phyloP scores from a whole-genome alignment of 2,329 filamentous ascomycete species.

The Fusarium sulawesiense region DNA sequence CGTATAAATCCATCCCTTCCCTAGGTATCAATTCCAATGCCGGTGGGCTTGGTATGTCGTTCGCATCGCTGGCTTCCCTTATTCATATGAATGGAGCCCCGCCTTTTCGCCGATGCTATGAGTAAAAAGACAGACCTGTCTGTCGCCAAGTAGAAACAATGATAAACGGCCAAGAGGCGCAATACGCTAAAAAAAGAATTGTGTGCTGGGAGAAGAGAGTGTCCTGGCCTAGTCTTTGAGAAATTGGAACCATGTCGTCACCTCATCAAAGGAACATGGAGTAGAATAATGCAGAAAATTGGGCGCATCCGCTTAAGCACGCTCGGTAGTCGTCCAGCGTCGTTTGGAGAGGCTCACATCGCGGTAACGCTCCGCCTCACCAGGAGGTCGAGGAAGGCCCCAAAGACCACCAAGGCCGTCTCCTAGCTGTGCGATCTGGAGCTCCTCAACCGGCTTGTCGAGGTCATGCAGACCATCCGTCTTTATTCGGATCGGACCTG shows the following conservation, averaged over 20 bases:
- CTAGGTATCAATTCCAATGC: slow-evolving; percentile 31
- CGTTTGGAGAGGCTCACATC: slow-evolving; percentile 62
- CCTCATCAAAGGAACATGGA: slow-evolving; percentile 18
- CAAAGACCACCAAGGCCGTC: slow-evolving; percentile 57
- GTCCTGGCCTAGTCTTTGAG: slow-evolving; percentile 13
- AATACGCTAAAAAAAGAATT: slow-evolving; percentile 41
- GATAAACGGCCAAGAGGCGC: slow-evolving; percentile 29
- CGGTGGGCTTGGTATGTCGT: slow-evolving; percentile 11
- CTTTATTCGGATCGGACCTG: slow-evolving; percentile 52
- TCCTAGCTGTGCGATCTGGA: slow-evolving; percentile 51
- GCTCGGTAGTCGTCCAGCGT: slow-evolving; percentile 68
- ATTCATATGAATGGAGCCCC: slow-evolving; percentile 29
- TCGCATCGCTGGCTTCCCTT: slow-evolving; percentile 17
- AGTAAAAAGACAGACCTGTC: slow-evolving; percentile 40
- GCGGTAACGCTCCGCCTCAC: slow-evolving; percentile 58
- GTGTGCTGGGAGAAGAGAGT: slow-evolving; percentile 22
- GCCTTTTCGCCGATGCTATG: slow-evolving; percentile 45
- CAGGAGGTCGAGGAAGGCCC: slow-evolving; percentile 58
- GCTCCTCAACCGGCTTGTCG: slow-evolving; percentile 49
- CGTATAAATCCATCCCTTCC: slow-evolving; percentile 7
- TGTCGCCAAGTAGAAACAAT: slow-evolving; percentile 25
- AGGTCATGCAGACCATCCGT: slow-evolving; percentile 46
- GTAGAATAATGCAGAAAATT: slow-evolving; percentile 12
- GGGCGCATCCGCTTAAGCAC: slow-evolving; percentile 34
- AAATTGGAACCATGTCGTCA: slow-evolving; percentile 15